Percentiles rank a stretch among this genome's conserved stretches.
Conservation (phyloP, 306 rosid genomes). For the Cucurbita ficifolia region DNA sequence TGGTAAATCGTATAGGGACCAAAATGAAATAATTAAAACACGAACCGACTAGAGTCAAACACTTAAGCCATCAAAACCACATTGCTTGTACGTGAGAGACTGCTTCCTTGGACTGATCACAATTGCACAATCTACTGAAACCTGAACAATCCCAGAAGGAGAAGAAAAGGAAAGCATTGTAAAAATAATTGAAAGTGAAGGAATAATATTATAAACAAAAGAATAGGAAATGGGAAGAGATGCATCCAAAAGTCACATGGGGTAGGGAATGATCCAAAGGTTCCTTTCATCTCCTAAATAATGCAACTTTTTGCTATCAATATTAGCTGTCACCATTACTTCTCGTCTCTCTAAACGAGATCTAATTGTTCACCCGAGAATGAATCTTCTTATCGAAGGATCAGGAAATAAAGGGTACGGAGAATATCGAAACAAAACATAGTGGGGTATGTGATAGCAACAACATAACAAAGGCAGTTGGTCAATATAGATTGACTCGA, state of each 20-base stretch:
- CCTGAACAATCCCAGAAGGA: constrained; percentile 27
- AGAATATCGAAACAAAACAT: too few relatives aligned
- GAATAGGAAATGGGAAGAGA: neutral
- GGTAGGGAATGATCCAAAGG: neutral
- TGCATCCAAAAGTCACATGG: constrained; percentile 5
- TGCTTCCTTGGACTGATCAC: constrained; percentile 98
- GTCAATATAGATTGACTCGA: too few relatives aligned
- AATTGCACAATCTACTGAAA: constrained; percentile 90
- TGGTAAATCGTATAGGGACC: neutral
- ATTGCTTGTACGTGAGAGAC: constrained; percentile 85
- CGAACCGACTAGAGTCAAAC: constrained; percentile 20
- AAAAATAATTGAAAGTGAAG: neutral
- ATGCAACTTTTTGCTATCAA: neutral
- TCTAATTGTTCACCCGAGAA: neutral
- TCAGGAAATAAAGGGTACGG: too few relatives aligned
- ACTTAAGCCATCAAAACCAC: constrained; percentile 90
- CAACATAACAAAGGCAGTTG: too few relatives aligned
- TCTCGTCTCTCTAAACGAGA: neutral
- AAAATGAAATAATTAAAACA: neutral
- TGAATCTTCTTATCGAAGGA: too few relatives aligned
- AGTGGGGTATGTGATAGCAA: too few relatives aligned
- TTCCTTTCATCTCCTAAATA: neutral
- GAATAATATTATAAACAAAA: neutral
- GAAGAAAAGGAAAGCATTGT: neutral
- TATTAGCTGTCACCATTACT: constrained; percentile 2